Base-by-base conservation (phyloP, 2,329 filamentous ascomycete species). In the Moelleriella libera region DNA sequence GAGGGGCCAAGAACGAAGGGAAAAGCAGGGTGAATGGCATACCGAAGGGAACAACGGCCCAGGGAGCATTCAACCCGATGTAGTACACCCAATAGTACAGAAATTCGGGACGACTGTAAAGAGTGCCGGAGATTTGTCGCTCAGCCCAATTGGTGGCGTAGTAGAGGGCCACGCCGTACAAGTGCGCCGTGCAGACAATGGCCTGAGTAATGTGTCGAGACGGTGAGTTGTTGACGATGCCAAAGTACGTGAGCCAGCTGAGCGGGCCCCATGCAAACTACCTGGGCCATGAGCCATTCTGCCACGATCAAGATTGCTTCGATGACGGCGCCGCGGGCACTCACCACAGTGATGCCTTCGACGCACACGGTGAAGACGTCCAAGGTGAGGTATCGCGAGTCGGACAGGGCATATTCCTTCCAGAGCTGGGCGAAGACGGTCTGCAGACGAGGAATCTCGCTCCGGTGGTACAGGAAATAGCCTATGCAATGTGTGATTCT, bases 321-420 rank as follows among this genome's bases (percentile, higher is more conserved):
- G 7, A 37, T 11, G 32, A 37, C 32, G n/a, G 32, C n/a, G n/a
- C n/a, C n/a, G 8, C 9, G 6, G 43, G 28, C n/a, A 53, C 80
- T 58, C 66, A 89, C 84, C 41, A 80, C 80, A 1, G 88, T 94
- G 52, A 94, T 78, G 14, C 75, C 79, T 70, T 95, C 88, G 63
- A 94, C 82, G 62, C 85, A 89, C n/a, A 94, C 69, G 55, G 92
- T 88, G 57, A 94, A 88, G 1, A 82, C 75, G 59, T 92, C 85
- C 14, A 81, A 80, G 2, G 83, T 88, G 55, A 95, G 69, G 59
- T 95, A 95, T 42, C 88, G 76, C 47, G 88, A 94, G 66, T 95
- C 88, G 2, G 85, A 89, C 34, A 89, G 73, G 3, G 85, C 75
- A 61, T 95, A 95, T 64, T 95, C 88, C 61, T 95, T 95, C 88